Evolutionary conservation across 2,329 filamentous ascomycete species (phyloP).

Genomic region (Cladophialophora yegresii): DNA sequence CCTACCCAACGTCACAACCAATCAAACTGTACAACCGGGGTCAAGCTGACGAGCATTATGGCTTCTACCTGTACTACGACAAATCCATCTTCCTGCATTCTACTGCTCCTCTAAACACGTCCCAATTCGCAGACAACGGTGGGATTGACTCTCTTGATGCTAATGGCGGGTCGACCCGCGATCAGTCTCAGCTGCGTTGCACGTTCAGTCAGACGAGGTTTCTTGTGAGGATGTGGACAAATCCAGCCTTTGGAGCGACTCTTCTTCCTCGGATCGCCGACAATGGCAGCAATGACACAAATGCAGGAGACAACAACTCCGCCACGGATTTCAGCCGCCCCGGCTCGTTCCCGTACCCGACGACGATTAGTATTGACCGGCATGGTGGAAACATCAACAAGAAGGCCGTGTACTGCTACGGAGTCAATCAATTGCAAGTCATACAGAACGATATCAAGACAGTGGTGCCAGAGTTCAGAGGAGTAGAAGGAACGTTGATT

Average conservation of each 20-base stretch:
- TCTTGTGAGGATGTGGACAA: constrained; percentile 65
- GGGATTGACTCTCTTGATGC: constrained; percentile 46
- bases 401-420: constrained; percentile 65
- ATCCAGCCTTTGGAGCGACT: constrained; percentile 41
- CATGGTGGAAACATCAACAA: constrained; percentile 57
- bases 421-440: constrained; percentile 52
- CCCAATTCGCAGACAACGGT: constrained; percentile 30
- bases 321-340: constrained; percentile 54
- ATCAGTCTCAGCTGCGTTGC: constrained; percentile 53
- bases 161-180: constrained; percentile 54
- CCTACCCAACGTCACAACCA: constrained; percentile 65
- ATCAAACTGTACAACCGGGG: constrained; percentile 84
- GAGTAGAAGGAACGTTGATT: constrained; percentile 54
- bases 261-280: constrained; percentile 36
- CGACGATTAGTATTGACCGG: constrained; percentile 62
- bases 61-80: constrained; percentile 90
- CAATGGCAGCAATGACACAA: constrained; percentile 23
- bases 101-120: constrained; percentile 24
- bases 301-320: constrained; percentile 38
- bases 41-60: constrained; percentile 79
- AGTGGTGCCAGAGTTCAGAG: constrained; percentile 56
- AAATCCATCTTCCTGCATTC: constrained; percentile 73
- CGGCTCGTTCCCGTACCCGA: constrained; percentile 62
- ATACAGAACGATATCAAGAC: constrained; percentile 50
- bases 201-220: constrained; percentile 65